Base-by-base conservation (phyloP, 2,329 filamentous ascomycete species). In the Aspergillus sp. region DNA sequence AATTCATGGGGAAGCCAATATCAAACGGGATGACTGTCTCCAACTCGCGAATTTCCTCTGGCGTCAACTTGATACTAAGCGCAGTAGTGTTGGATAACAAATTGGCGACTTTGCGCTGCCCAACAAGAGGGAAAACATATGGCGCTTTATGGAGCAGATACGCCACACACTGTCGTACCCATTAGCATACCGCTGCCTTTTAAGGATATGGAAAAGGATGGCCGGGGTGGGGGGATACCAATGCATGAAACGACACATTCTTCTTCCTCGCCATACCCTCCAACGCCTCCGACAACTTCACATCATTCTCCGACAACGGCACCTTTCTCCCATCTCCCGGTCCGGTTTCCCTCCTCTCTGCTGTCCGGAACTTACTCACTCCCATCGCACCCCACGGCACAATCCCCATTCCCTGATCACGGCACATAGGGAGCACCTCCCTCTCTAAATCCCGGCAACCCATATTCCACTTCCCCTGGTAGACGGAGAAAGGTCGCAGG, bases 401-500 rank as follows among this genome's bases (percentile, higher is more conserved):
- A 3, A 43, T 12, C 7, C 41, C 41, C 77, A 84, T 83, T 32
- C 81, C 81, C 56, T 85, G 79, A 29, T 74, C 71, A 34, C 71
- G 71, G 35, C 67, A 72, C 82, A 86, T 86, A 38, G 81, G 81
- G 33, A 86, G 73, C 54, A 85, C 81, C n/a, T 85, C 82, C 27
- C 81, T 73, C 67, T 85, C 82, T 43, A 85, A 78, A 61, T 88
- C 84, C 27, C 85, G 77, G 42, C 79, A 72, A 1, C 69, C 73
- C 12, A 76, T 73, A 26, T 69, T 78, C 81, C 82, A 87, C 7
- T 67, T 69, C 7, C 83, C 83, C 64, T 85, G 82, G 58, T 86
- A 87, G 12, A 87, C 76, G 26, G 71, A 75, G 66, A 90, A 90
- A 34, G 76, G 82, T 0, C 79, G 77, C n/a, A 88, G 70, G 3